phyloP scores from a whole-genome alignment of 139 green algal genomes.

The Chloropicon primus region DNA sequence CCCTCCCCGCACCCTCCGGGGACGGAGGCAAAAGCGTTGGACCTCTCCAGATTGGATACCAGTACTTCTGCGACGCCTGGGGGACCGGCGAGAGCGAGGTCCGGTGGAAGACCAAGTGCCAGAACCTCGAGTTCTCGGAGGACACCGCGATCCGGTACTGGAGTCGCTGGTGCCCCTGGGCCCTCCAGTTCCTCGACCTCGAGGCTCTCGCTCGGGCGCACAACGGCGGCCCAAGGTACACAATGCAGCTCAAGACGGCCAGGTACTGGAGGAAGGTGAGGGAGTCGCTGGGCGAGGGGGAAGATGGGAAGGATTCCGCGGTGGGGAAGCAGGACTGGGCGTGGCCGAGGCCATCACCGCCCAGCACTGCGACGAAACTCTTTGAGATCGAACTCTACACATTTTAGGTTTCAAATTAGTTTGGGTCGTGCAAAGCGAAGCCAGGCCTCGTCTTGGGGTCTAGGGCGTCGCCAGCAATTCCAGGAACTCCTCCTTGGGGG shows the following conservation, averaged over 20 bases:
- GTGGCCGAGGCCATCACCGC: too few relatives aligned
- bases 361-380: too few relatives aligned
- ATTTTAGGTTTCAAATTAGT: too few relatives aligned
- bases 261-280: constrained; percentile 19
- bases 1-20: background rate
- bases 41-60: background rate
- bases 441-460: too few relatives aligned
- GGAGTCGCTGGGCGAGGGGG: background rate
- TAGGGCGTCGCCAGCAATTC: too few relatives aligned
- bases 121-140: background rate
- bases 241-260: constrained; percentile 16
- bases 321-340: too few relatives aligned
- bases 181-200: constrained; percentile 28
- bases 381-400: too few relatives aligned
- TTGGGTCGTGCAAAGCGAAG: too few relatives aligned
- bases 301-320: background rate
- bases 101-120: background rate
- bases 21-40: background rate
- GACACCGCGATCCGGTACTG: constrained; percentile 22
- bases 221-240: constrained; percentile 27
- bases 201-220: constrained; percentile 27
- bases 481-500: too few relatives aligned
- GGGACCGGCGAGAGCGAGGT: background rate
- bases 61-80: background rate
- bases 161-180: constrained; percentile 31